phyloP scores from a whole-genome alignment of 768 basidiomycete species.

The Serendipita sp. region DNA sequence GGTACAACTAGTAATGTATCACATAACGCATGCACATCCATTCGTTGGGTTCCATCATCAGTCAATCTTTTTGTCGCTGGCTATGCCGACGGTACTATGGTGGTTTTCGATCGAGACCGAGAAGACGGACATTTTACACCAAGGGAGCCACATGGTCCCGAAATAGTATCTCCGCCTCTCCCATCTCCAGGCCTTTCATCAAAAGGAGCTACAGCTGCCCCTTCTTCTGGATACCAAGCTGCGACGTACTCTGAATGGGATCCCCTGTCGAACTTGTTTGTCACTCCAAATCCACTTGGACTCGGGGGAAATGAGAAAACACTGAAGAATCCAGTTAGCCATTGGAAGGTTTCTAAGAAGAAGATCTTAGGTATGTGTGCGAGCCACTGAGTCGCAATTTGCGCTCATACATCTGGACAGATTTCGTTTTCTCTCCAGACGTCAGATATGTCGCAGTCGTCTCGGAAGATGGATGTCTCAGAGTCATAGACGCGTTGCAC shows the following conservation, averaged over 20 bases:
- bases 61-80: slow-evolving; percentile 70
- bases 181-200: slow-evolving; percentile 11
- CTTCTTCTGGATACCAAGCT: neutral
- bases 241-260: slow-evolving; percentile 46
- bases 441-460: slow-evolving; percentile 79
- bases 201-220: neutral
- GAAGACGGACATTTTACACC: slow-evolving; percentile 67
- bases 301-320: slow-evolving; percentile 48
- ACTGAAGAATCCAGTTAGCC: slow-evolving; percentile 76
- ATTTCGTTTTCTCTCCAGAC: slow-evolving; percentile 88
- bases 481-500: slow-evolving; percentile 75
- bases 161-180: slow-evolving; percentile 15
- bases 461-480: slow-evolving; percentile 79
- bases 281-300: slow-evolving; percentile 34
- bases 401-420: slow-evolving; percentile 23
- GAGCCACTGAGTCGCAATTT: neutral
- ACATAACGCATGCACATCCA: slow-evolving; percentile 71
- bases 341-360: slow-evolving; percentile 65
- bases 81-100: slow-evolving; percentile 76
- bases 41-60: slow-evolving; percentile 74
- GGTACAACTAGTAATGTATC: slow-evolving; percentile 45
- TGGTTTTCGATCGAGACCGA: slow-evolving; percentile 81
- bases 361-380: slow-evolving; percentile 47
- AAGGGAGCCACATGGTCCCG: slow-evolving; percentile 28
- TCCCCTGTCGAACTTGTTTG: slow-evolving; percentile 54